Base-by-base conservation (phyloP, 495 filamentous ascomycete genomes). In the Pseudoneurospora amorphoporcata region DNA sequence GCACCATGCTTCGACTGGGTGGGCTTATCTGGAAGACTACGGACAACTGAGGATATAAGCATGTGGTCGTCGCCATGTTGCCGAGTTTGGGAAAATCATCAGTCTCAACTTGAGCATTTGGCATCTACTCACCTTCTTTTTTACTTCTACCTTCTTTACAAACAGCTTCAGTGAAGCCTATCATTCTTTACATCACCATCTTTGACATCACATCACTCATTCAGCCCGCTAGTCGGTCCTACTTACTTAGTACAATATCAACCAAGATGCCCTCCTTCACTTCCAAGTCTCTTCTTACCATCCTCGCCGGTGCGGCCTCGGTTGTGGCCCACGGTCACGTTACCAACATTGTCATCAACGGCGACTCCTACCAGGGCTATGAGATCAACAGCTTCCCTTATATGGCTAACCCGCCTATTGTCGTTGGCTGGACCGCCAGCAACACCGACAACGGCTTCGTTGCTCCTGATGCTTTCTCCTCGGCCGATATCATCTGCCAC, bases 271-370 rank as follows among this genome's bases (percentile, higher is more conserved):
- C 77, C 76, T 77, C 75, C 38, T 72, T 76, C 72, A 74, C 72
- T 37, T 73, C 73, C 72, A 78, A 76, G 75, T 70, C 75, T 61
- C 70, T 80, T 47, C 72, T 80, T 68, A 68, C 86, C 39, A 77
- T 84, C 75, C 78, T 90, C 71, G 84, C 83, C 61, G 84, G 85
- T 72, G 82, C 85, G 71, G 79, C 85, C 41, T 76, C 86, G 45
- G 88, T 90, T 47, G 83, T 84, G 71, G 88, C 86, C 71, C 90
- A 92, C 80, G 90, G 90, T 45, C 87, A 86, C 70, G 88, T 90
- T 35, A 82, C 79, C 16, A 86, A 88, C 73, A 84, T 89, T 74
- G 83, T 90, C 69, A 84, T 87, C 72, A 88, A 89, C 75, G 89
- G 88, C 29, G 79, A 80, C 29, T 87, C 82, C 68, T 87, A 82